Base-by-base conservation (phyloP, 2,329 filamentous ascomycete species). In the Atkinsonella texensis region DNA sequence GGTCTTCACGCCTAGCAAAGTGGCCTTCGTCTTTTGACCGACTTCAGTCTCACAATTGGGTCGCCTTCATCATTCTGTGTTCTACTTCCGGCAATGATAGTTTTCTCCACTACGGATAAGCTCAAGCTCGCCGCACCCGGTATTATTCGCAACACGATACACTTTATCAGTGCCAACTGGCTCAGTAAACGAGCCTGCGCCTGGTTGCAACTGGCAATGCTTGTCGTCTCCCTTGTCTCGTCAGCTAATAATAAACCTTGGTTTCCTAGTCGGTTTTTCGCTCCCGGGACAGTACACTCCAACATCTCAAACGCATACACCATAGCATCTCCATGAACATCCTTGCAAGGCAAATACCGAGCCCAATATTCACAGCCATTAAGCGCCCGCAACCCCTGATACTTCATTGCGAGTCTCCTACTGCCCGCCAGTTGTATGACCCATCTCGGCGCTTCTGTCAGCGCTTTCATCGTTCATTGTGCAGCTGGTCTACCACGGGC, bases 401-500 rank as follows among this genome's bases (percentile, higher is more conserved):
- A n/a, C 11, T 32, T 33, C 33, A 48, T 3, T 18, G n/a, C 32
- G 13, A 33, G 12, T 18, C 49, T 38, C 35, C 8, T n/a, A 23
- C 44, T 28, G 35, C n/a, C 18, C 28, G 44, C 17, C 39, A 28
- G 45, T 40, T 48, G 43, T 44, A 18, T 39, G 51, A 17, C 42
- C 44, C 41, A 49, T 45, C 42, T 48, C 50, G 54, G 53, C 55
- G 55, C 52, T 54, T 53, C 44, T 38, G 42, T 31, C 53, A 50
- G 42, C 39, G 9, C 35, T 35, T 28, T 20, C 47, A 49, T 53
- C 42, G n/a, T n/a, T n/a, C n/a, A n/a, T n/a, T n/a, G 54, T 31
- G 17, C 44, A 35, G 52, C 54, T 55, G 51, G 51, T 48, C 55
- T 53, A 56, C 54, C 46, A 47, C 46, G 20, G 23, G 28, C 32